Evolutionary conservation across 805 yeast genomes (phyloP), one percentile per base, ranked within the genome.

Genomic region (Blastobotrys peoriensis): DNA sequence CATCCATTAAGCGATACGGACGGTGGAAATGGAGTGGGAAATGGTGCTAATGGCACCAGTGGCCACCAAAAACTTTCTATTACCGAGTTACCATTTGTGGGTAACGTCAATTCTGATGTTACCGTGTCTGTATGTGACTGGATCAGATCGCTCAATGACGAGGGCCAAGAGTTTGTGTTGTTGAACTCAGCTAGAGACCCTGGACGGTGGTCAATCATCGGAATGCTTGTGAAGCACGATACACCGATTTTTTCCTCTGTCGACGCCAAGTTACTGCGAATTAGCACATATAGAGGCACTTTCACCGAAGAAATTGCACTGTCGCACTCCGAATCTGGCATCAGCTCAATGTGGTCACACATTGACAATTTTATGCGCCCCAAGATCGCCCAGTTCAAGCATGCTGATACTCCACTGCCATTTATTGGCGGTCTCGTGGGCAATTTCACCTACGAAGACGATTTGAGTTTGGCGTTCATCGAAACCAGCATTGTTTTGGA

Each of bases 361-460:
- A 50, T 83, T 10, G 75, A 83, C 0, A 43, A 59, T 1, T 70
- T 62, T 38, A 78, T 84, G 79, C 53, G 63, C 56, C 44, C 59
- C 10, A 53, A 48, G 44, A 27, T 54, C 38, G 36, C 44, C 23
- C 15, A 44, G 33, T 63, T 65, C 37, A 56, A 68, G 18, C 25
- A 38, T 13, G 41, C 48, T 2, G 30, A 25, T 25, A 56, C 63
- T 2, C 34, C 33, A 0, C 60, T 71, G 43, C 53, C 49, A 1
- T 93, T 93, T 56, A 67, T 79, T 45, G 98, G 98, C n/a, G 99
- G 99, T 0, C 70, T 86, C 25, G 68, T 89, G 44, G 99, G 99
- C 3, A 69, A 83, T 35, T 62, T 93, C 8, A 83, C 95, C 0
- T 93, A 93, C 59, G 98, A 91, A 60, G 60, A 95, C 0, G 96